A percentile compares a stretch with the other conserved stretches of the same genome.
Evolutionary conservation across 2,329 filamentous ascomycete species (phyloP).

Genomic region (Niveomyces coronatus): DNA sequence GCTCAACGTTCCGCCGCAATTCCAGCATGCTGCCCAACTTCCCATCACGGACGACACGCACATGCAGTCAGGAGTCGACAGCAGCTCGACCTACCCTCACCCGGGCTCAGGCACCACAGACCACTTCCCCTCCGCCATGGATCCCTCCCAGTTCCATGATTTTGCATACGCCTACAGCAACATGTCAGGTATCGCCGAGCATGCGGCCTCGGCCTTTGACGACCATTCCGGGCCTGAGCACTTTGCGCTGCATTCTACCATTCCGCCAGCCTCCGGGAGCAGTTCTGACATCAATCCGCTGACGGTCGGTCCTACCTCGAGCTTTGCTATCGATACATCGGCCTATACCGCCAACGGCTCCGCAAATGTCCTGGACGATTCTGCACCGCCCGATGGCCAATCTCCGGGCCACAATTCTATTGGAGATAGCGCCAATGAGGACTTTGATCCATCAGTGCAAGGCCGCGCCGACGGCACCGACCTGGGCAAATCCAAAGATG

Average conservation of each 20-base stretch:
- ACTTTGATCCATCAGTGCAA: constrained; percentile 43
- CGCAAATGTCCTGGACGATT: constrained; percentile 34
- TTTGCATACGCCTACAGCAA: constrained; percentile 42
- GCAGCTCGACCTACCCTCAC: constrained; percentile 1
- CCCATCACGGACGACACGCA: constrained; percentile 10
- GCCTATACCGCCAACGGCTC: constrained; percentile 18
- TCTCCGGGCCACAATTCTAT: constrained; percentile 36
- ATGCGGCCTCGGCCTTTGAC: constrained; percentile 24
- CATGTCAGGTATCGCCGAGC: constrained; percentile 27
- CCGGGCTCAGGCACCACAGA: neutral
- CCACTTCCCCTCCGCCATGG: constrained; percentile 24
- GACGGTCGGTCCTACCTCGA: constrained; percentile 12
- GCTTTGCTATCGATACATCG: constrained; percentile 14
- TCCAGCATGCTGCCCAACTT: constrained; percentile 20
- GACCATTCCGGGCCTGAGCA: constrained; percentile 20
- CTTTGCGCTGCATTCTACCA: constrained; percentile 23
- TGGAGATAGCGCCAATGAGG: constrained; percentile 45
- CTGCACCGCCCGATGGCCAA: constrained; percentile 28
- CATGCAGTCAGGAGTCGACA: constrained; percentile 1
- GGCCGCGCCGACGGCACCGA: constrained; percentile 43
- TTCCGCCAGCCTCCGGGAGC: constrained; percentile 9
- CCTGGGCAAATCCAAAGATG: constrained; percentile 43
- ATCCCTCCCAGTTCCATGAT: constrained; percentile 39
- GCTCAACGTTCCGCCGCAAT: constrained; percentile 18
- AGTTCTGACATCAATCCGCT: constrained; percentile 10